Evolutionary conservation across 257 asterid species (phyloP).

Genomic region (Vinca minor): DNA sequence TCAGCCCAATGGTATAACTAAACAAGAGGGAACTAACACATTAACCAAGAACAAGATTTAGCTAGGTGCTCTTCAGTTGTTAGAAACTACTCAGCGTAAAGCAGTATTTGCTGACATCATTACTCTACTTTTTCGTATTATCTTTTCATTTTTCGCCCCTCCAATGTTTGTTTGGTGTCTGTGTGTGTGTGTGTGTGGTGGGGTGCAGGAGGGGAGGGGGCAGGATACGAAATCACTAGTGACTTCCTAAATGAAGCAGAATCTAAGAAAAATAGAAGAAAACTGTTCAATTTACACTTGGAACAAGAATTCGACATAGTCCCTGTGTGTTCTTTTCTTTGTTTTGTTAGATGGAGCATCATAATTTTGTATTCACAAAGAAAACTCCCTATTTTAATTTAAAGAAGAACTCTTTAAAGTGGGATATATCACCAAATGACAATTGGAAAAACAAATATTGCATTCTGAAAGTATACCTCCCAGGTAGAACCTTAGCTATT

Average conservation of each 20-base stretch:
- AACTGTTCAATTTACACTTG: constrained; percentile 9
- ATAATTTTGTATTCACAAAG: not conserved
- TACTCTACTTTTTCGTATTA: not conserved
- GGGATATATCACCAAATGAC: constrained; percentile 1
- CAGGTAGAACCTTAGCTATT: constrained; percentile 91
- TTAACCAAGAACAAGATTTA: not conserved
- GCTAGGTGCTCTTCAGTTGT: not conserved
- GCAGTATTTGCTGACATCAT: not conserved
- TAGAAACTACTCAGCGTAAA: not conserved
- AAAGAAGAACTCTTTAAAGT: not conserved
- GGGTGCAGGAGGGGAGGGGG: not conserved
- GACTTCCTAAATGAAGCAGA: not conserved
- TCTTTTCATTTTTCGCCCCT: too few species aligned
- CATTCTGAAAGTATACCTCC: constrained; percentile 49
- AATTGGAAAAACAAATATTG: not conserved
- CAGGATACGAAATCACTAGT: not conserved
- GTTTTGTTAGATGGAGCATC: not conserved
- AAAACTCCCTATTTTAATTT: not conserved
- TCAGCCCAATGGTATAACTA: not conserved
- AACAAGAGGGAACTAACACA: not conserved
- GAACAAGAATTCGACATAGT: not conserved
- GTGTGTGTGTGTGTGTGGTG: too few species aligned
- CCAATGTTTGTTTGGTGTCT: too few species aligned
- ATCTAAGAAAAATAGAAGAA: not conserved
- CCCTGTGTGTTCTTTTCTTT: not conserved